Percentiles rank a stretch among this genome's conserved stretches.
phyloP scores from a whole-genome alignment of 2,329 filamentous ascomycete genomes.

The Fusarium piperis region DNA sequence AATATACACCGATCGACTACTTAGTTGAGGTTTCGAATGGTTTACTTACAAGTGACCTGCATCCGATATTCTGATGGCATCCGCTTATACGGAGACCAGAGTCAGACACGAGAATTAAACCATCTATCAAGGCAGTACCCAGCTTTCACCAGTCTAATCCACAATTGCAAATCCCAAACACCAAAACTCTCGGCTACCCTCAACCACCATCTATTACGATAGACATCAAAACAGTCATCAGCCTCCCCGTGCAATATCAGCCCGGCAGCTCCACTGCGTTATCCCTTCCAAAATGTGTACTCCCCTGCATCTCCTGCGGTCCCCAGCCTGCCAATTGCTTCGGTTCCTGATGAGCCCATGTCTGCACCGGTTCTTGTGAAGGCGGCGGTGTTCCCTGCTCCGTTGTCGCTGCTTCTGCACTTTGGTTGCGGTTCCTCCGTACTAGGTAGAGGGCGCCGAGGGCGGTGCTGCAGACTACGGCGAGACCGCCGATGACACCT shows the following conservation, averaged over 20 bases:
- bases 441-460: constrained; percentile 18
- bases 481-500: constrained; percentile 48
- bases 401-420: not conserved
- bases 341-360: not conserved
- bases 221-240: not conserved
- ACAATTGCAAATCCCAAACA: not conserved
- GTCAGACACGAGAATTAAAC: not conserved
- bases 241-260: not conserved
- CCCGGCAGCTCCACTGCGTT: not conserved
- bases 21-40: not conserved
- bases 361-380: too few species aligned
- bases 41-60: not conserved
- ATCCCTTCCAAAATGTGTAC: not conserved
- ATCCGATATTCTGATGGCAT: not conserved
- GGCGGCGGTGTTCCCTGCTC: not conserved
- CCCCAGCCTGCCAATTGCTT: not conserved
- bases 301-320: not conserved
- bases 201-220: not conserved
- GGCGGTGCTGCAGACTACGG: constrained; percentile 45
- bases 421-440: not conserved
- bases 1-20: not conserved
- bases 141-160: not conserved
- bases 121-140: not conserved
- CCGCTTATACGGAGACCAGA: not conserved
- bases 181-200: not conserved